Percentiles rank a stretch among this genome's conserved stretches.
These are phyloP conservation scores for Phyllosticta capitalensis DNA, from an alignment of 2,329 filamentous ascomycete genomes.

Conservation along the genomic window DNA sequence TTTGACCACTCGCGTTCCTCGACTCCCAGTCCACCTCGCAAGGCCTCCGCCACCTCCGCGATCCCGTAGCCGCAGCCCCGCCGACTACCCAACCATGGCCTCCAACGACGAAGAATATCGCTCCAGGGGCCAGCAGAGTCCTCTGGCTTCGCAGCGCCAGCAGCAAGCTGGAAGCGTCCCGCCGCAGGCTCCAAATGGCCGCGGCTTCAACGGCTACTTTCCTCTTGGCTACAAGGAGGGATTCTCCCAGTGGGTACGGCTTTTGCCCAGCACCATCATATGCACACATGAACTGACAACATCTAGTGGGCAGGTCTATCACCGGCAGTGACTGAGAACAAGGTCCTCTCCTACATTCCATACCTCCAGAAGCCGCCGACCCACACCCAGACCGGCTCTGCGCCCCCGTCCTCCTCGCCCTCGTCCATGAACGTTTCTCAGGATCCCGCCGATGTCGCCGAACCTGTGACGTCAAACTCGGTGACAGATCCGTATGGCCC, in stretches of 20 bases:
- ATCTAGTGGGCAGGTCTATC: constrained; percentile 74
- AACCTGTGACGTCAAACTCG: constrained; percentile 34
- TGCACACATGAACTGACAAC: background rate
- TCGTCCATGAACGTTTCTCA: constrained; percentile 32
- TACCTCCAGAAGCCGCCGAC: constrained; percentile 64
- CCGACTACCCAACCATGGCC: constrained; percentile 7
- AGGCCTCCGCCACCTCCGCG: background rate
- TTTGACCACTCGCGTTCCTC: background rate
- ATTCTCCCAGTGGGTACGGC: constrained; percentile 76
- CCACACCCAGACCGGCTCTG: constrained; percentile 54
- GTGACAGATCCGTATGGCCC: constrained; percentile 70
- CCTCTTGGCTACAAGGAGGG: constrained; percentile 88
- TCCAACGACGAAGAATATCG: constrained; percentile 6
- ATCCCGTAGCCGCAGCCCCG: background rate
- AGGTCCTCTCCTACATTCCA: constrained; percentile 77
- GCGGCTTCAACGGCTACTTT: constrained; percentile 48
- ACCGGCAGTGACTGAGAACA: constrained; percentile 74
- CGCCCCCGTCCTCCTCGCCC: constrained; percentile 34
- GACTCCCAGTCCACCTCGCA: background rate
- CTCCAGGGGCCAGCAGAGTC: constrained; percentile 32
- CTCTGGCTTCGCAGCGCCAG: constrained; percentile 39
- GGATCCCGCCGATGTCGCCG: constrained; percentile 27
- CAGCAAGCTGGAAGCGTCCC: constrained; percentile 25
- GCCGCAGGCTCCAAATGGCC: constrained; percentile 20
- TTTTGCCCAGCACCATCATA: background rate